phyloP scores from a whole-genome alignment of 2,329 filamentous ascomycete genomes.

The Sporothrix schenckii region DNA sequence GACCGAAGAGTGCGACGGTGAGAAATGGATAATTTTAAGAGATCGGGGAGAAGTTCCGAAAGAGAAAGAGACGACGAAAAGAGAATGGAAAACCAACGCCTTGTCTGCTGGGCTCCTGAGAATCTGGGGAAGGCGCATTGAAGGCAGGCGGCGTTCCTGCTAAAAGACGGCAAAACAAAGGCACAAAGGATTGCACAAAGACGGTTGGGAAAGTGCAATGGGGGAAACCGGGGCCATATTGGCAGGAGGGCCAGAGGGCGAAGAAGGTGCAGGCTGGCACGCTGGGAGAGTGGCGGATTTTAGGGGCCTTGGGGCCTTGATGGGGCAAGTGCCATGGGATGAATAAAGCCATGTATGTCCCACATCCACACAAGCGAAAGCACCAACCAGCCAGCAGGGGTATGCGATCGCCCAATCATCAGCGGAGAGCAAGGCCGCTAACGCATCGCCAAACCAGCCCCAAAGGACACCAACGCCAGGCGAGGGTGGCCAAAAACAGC shows the following conservation, averaged over 20 bases:
- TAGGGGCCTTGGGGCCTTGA: neutral
- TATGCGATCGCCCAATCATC: slow-evolving; percentile 15
- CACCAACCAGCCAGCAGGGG: slow-evolving; percentile 20
- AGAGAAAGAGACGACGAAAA: neutral
- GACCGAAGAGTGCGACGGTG: neutral
- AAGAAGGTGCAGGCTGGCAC: neutral
- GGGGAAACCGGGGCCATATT: neutral
- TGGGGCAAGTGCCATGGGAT: slow-evolving; percentile 9
- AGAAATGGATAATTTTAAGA: neutral
- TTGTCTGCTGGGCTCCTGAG: neutral
- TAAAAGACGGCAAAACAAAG: slow-evolving; percentile 8
- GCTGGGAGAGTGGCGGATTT: slow-evolving; percentile 13
- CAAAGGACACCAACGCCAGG: slow-evolving; percentile 11
- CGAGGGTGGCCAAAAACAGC: slow-evolving; percentile 5
- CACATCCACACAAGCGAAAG: slow-evolving; percentile 1
- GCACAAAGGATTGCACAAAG: slow-evolving; percentile 3
- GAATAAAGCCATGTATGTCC: slow-evolving; percentile 18
- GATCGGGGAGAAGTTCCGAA: too few species aligned
- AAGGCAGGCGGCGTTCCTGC: neutral
- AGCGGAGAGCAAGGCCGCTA: slow-evolving; percentile 11
- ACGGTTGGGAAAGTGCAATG: slow-evolving; percentile 18
- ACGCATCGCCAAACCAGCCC: neutral
- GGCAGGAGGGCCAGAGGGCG: too few species aligned
- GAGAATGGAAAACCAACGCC: slow-evolving; percentile 2
- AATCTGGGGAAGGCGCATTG: neutral